Evolutionary conservation across 1,139 yeast species (phyloP).

Genomic region (Schizosaccharomyces versatilis): DNA sequence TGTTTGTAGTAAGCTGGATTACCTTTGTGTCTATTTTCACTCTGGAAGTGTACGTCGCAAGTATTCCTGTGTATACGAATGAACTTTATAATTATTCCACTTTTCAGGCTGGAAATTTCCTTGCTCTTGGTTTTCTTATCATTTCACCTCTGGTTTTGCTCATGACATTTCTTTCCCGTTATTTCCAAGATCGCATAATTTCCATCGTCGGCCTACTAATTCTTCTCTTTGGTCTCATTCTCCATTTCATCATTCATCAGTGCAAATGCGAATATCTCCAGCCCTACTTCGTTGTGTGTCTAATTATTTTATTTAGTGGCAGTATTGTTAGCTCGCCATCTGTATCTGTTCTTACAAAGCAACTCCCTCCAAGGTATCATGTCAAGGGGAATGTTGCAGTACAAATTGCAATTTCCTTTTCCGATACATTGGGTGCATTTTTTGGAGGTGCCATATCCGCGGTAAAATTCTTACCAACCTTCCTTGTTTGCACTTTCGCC

Average conservation of each 20-base stretch:
- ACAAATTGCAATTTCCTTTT: not conserved
- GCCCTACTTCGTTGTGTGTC: not conserved
- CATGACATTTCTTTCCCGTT: not conserved
- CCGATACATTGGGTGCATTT: not conserved
- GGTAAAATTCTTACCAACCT: not conserved
- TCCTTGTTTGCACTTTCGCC: not conserved
- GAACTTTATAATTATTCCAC: not conserved
- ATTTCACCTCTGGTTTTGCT: not conserved
- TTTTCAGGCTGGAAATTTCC: not conserved
- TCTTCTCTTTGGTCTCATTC: not conserved
- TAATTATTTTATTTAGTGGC: not conserved
- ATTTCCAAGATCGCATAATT: not conserved
- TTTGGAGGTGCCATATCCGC: not conserved
- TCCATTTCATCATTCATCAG: not conserved
- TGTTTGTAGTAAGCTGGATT: not conserved
- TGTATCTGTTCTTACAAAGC: not conserved
- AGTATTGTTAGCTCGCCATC: not conserved
- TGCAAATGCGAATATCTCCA: not conserved
- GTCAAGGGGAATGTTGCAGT: not conserved
- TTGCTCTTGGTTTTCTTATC: not conserved
- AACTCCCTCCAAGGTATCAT: not conserved
- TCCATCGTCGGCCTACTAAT: not conserved
- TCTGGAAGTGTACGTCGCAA: not conserved
- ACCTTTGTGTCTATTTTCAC: not conserved
- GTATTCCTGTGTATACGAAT: not conserved